Conservation (phyloP, 345 rosid genomes). For the Rhizophora apiculata region DNA sequence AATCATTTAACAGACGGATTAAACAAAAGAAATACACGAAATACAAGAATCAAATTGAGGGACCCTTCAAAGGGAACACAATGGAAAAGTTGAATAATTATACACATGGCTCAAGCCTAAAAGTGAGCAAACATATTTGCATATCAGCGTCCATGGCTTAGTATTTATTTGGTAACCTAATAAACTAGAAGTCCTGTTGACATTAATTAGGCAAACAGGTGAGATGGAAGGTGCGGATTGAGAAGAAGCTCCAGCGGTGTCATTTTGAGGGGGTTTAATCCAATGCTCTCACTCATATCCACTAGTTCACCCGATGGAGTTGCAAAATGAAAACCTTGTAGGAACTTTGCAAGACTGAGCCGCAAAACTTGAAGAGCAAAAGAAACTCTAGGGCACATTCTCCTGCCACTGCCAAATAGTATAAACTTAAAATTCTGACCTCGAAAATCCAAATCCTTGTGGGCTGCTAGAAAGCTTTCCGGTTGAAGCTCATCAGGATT, state of each 20-base stretch:
- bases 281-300: conserved; percentile 8
- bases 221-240: neutral
- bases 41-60: no score
- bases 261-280: neutral
- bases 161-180: no score
- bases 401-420: conserved; percentile 11
- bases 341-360: conserved; percentile 1
- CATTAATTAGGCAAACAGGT: neutral
- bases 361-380: conserved; percentile 10
- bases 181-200: no score
- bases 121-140: no score
- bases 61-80: no score
- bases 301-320: neutral
- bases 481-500: neutral
- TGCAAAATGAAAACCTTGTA: conserved; percentile 2
- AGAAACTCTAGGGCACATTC: conserved; percentile 9
- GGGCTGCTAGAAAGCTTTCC: conserved; percentile 1
- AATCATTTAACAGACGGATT: no score
- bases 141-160: no score
- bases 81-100: no score
- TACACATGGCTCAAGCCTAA: no score
- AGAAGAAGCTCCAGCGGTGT: neutral
- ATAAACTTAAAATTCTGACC: neutral
- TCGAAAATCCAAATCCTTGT: neutral
- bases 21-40: no score